Evolutionary conservation across 768 basidiomycete genomes (phyloP).

Genomic region (Cantharellus anzutake): DNA sequence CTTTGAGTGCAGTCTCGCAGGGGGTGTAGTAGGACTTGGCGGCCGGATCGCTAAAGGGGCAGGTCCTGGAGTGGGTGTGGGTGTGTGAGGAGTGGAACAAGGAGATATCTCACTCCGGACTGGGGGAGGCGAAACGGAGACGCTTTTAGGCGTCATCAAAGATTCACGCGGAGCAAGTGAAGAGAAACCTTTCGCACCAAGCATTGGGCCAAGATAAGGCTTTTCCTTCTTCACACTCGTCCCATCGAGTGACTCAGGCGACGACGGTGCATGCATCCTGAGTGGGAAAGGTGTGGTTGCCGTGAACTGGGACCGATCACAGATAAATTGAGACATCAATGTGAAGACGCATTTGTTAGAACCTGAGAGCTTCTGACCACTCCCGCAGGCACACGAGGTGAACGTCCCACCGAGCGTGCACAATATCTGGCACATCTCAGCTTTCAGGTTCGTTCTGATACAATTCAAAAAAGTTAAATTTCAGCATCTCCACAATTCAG

Average conservation of each 20-base stretch:
- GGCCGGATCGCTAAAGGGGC: not conserved
- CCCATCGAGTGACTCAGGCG: not conserved
- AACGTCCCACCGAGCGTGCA: not conserved
- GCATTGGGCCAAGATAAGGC: not conserved
- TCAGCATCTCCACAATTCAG: not conserved
- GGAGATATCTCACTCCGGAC: not conserved
- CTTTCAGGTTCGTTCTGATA: not conserved
- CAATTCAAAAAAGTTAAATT: not conserved
- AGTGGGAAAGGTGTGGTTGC: not conserved
- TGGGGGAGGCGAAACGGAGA: not conserved
- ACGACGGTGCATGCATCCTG: not conserved
- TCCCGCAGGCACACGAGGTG: constrained; percentile 1
- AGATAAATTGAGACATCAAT: not conserved
- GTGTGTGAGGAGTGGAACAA: not conserved
- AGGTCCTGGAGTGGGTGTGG: not conserved
- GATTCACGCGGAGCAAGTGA: not conserved
- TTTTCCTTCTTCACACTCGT: not conserved
- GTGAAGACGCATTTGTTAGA: not conserved
- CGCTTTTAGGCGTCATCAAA: not conserved
- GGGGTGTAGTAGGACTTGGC: not conserved
- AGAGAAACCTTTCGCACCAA: not conserved
- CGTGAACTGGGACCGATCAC: not conserved
- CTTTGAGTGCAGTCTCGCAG: not conserved
- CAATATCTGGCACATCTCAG: not conserved
- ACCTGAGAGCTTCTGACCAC: not conserved